Evolutionary conservation across 441 rosid genomes (phyloP), one percentile per base, ranked within the genome.

Genomic region (California macrophylla): DNA sequence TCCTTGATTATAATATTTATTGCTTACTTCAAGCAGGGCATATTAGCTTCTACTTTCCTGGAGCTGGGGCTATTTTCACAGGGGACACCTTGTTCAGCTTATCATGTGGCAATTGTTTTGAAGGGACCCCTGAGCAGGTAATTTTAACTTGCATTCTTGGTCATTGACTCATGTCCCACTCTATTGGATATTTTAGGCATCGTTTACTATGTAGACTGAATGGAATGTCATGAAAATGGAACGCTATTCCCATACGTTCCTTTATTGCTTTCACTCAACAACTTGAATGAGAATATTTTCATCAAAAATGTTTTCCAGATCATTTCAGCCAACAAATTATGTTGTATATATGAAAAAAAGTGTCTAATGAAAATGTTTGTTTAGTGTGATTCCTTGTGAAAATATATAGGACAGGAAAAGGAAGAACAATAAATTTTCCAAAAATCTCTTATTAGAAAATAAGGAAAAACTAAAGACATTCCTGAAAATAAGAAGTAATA

Each of bases 51-150:
- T 85, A 90, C 83, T 94, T 94, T 77, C 97, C 97, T 24, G 85
- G 92, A 74, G 85, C 99, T 47, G 89, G 87, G 40, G 86, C 86
- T 24, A 83, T 94, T 73, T 94, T 94, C 78, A 87, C 98, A 3
- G 99, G 99, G 76, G 97, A 94, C 80, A 83, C 97, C 54, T 81
- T 94, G 78, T 89, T 92, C 80, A 94, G 99, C 90, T 86, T 94
- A 83, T 90, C 98, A 2, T 94, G 99, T 78, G 99, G 97, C 77
- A 92, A 86, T 80, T 95, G 89, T 76, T 86, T 91, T 61, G 99
- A 92, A 82, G 99, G 99, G 74, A 87, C 88, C 34, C 93, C 96
- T n/a, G 87, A 85, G 71, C 86, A 94, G 97, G 98, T 94, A 83
- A 64, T 25, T 56, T 26, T 67, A 29, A 28, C 16, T n/a, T 50